phyloP scores from a whole-genome alignment of 257 asterid species.

The Misopates orontium region DNA sequence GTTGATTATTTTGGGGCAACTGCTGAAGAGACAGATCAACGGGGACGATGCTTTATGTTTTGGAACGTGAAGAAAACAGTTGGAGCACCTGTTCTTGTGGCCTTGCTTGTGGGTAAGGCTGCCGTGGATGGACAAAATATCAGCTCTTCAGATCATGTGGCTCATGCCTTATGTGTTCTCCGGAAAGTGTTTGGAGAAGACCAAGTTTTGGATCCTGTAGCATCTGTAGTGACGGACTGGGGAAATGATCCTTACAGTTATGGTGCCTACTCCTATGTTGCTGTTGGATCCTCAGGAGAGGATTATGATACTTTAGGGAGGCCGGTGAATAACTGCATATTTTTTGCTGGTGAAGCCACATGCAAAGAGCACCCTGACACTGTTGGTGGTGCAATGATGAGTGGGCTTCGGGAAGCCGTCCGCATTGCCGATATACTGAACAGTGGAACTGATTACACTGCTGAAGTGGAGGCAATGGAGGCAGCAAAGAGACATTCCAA shows the following conservation, averaged over 20 bases:
- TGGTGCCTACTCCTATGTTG: slow-evolving; percentile 98
- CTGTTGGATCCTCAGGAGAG: slow-evolving; percentile 98
- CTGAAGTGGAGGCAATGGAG: slow-evolving; percentile 90
- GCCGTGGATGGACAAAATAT: slow-evolving; percentile 79
- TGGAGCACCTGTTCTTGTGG: slow-evolving; percentile 98
- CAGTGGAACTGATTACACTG: slow-evolving; percentile 74
- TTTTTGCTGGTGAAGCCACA: slow-evolving; percentile 99
- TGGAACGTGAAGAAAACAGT: slow-evolving; percentile 99
- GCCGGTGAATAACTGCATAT: slow-evolving; percentile 90
- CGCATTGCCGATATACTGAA: slow-evolving; percentile 78
- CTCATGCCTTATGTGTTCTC: slow-evolving; percentile 73
- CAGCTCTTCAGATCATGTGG: slow-evolving; percentile 71
- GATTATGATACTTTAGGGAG: slow-evolving; percentile 91
- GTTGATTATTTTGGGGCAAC: slow-evolving; percentile 98
- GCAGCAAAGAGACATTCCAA: slow-evolving; percentile 74
- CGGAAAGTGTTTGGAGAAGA: slow-evolving; percentile 92
- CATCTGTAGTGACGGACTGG: slow-evolving; percentile 97
- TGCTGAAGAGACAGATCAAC: slow-evolving; percentile 74
- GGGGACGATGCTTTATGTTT: slow-evolving; percentile 98
- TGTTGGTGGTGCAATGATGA: slow-evolving; percentile 99
- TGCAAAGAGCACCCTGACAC: slow-evolving; percentile 99
- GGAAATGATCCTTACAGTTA: slow-evolving; percentile 93
- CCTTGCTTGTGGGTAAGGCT: slow-evolving; percentile 95
- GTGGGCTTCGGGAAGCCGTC: slow-evolving; percentile 96
- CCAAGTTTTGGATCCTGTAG: slow-evolving; percentile 85